Evolutionary conservation across 2,329 filamentous ascomycete genomes (phyloP).

Genomic region (Mariannaea elegans): DNA sequence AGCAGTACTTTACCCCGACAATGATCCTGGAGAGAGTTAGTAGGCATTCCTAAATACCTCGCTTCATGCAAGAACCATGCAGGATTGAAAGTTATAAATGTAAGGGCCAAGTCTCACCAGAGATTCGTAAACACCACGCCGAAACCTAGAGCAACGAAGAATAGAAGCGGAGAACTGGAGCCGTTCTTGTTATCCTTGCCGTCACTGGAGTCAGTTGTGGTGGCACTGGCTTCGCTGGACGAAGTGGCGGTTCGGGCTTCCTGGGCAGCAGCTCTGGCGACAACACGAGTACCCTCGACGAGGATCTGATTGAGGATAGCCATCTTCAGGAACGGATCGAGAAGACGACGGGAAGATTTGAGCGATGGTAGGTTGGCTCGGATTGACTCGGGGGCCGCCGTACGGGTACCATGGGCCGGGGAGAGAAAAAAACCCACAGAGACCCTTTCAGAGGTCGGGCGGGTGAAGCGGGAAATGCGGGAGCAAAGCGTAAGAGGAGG

Average conservation of each 20-base stretch:
- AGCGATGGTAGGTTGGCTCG: conserved; percentile 31
- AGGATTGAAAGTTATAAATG: conserved; percentile 15
- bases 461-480: conserved; percentile 28
- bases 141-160: conserved; percentile 96
- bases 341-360: conserved; percentile 28
- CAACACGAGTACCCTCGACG: conserved; percentile 38
- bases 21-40: conserved; percentile 79
- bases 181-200: conserved; percentile 30
- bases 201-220: conserved; percentile 17
- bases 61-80: conserved; percentile 65
- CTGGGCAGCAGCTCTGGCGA: conserved; percentile 33
- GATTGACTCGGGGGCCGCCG: conserved; percentile 39
- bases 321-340: conserved; percentile 32
- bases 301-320: conserved; percentile 38
- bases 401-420: conserved; percentile 39
- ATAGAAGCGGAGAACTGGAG: conserved; percentile 61
- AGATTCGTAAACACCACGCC: conserved; percentile 98
- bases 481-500: conserved; percentile 18
- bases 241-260: conserved; percentile 33
- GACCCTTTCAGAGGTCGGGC: conserved; percentile 4
- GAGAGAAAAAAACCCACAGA: conserved; percentile 25
- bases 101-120: conserved; percentile 71
- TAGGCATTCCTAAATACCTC: conserved; percentile 61
- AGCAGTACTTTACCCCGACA: conserved; percentile 99
- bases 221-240: conserved; percentile 29